Conservation (phyloP, 2,329 filamentous ascomycete species). For the Fusarium sp. region DNA sequence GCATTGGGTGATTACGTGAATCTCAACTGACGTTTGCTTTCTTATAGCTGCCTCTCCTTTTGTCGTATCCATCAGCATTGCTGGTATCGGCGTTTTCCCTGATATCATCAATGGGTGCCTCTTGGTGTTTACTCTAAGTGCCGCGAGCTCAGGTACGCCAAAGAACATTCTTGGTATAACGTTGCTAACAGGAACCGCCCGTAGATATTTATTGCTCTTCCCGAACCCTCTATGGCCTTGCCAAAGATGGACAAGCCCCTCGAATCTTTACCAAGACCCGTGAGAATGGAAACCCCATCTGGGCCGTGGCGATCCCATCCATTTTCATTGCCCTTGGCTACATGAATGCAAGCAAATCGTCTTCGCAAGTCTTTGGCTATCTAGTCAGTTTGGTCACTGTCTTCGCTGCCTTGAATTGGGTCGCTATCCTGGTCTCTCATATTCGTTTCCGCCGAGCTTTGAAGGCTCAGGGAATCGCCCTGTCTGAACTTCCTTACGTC, state of each 20-base stretch:
- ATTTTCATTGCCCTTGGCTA: conserved; percentile 53
- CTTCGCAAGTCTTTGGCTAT: conserved; percentile 53
- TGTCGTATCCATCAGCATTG: conserved; percentile 37
- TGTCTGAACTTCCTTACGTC: conserved; percentile 52
- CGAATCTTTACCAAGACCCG: conserved; percentile 43
- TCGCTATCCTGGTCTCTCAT: conserved; percentile 55
- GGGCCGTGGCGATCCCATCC: conserved; percentile 50
- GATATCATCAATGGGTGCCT: conserved; percentile 42
- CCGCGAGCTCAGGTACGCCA: conserved; percentile 45
- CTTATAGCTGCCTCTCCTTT: conserved; percentile 36
- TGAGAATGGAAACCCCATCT: conserved; percentile 53
- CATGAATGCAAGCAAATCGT: conserved; percentile 53
- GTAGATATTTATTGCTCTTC: conserved; percentile 52
- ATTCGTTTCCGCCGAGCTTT: conserved; percentile 53
- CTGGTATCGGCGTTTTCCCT: conserved; percentile 31
- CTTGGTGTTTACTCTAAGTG: conserved; percentile 42
- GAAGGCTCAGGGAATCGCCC: conserved; percentile 51
- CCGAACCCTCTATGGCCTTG: conserved; percentile 50
- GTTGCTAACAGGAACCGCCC: neutral
- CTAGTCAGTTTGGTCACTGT: conserved; percentile 57
- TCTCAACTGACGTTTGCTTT: neutral
- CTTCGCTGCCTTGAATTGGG: conserved; percentile 57
- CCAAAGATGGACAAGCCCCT: conserved; percentile 54
- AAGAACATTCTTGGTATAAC: conserved; percentile 55
- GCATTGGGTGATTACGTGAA: neutral